Evolutionary conservation across 768 basidiomycete genomes (phyloP).

Genomic region (Tulasnella sp.): DNA sequence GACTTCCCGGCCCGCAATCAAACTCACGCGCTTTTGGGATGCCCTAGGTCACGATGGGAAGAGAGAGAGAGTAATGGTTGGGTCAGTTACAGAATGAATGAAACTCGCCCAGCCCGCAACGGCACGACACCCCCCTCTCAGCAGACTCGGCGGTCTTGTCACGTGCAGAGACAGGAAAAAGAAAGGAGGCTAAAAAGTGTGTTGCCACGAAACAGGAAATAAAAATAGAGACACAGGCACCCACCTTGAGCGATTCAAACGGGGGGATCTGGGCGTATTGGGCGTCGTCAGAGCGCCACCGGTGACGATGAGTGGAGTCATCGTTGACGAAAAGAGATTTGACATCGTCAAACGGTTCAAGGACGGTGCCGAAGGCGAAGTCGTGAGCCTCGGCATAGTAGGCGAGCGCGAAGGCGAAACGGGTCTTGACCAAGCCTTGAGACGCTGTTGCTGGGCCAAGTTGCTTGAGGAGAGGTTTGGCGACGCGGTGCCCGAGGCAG

Average conservation of each 20-base stretch:
- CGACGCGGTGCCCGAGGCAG: neutral
- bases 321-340: neutral
- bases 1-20: constrained; percentile 21
- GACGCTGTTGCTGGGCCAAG: neutral
- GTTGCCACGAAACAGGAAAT: neutral
- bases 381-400: constrained; percentile 36
- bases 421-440: constrained; percentile 6
- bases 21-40: constrained; percentile 21
- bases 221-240: neutral
- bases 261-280: constrained; percentile 10
- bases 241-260: constrained; percentile 14
- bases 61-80: neutral
- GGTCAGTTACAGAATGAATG: neutral
- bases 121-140: neutral
- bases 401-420: constrained; percentile 8
- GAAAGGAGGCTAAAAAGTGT: constrained; percentile 7
- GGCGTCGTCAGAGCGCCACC: constrained; percentile 13
- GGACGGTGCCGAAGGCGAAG: constrained; percentile 12
- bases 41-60: constrained; percentile 3
- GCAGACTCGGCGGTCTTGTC: neutral
- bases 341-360: neutral
- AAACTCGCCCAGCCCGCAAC: neutral
- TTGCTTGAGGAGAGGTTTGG: neutral
- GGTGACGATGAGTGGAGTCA: constrained; percentile 11
- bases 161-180: neutral